These are phyloP conservation scores for Funneliformis geosporum DNA, from an alignment of 192 early-diverging fungal species.

Conservation along the genomic window DNA sequence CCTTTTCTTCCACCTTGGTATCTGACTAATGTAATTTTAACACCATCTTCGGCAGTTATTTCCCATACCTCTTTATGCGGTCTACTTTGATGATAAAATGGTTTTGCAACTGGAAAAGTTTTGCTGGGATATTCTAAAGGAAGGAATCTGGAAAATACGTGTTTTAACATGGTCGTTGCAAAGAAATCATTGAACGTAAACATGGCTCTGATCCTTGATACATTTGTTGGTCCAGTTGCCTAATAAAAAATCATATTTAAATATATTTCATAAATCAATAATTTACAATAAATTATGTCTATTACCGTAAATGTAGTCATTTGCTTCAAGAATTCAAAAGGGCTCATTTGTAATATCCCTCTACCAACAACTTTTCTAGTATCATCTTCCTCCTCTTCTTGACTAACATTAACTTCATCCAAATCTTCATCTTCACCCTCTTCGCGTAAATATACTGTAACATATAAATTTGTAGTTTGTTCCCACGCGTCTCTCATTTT, in stretches of 20 bases:
- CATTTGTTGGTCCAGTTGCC: conserved; percentile 28
- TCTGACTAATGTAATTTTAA: conserved; percentile 37
- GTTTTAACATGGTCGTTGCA: conserved; percentile 29
- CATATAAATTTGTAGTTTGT: conserved; percentile 41
- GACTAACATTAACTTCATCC: conserved; percentile 28
- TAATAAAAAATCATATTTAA: neutral
- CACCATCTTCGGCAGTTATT: conserved; percentile 39
- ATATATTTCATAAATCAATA: neutral
- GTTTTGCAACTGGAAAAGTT: conserved; percentile 26
- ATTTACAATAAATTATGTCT: neutral
- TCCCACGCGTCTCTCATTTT: conserved; percentile 42
- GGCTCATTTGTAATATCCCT: conserved; percentile 38
- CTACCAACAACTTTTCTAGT: conserved; percentile 39
- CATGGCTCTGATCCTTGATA: conserved; percentile 32
- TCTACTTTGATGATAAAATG: conserved; percentile 29
- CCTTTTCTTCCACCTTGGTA: conserved; percentile 39
- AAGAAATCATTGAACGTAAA: conserved; percentile 30
- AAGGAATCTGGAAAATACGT: conserved; percentile 38
- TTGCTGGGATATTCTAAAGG: conserved; percentile 38
- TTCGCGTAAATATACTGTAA: conserved; percentile 38
- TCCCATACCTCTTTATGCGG: conserved; percentile 25
- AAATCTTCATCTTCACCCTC: neutral
- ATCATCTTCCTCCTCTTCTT: conserved; percentile 35
- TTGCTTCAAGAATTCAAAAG: conserved; percentile 39
- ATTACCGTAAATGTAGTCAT: conserved; percentile 36